Conservation (phyloP, 352 stramenopile genomes). For the Phytophthora boehmeriae region DNA sequence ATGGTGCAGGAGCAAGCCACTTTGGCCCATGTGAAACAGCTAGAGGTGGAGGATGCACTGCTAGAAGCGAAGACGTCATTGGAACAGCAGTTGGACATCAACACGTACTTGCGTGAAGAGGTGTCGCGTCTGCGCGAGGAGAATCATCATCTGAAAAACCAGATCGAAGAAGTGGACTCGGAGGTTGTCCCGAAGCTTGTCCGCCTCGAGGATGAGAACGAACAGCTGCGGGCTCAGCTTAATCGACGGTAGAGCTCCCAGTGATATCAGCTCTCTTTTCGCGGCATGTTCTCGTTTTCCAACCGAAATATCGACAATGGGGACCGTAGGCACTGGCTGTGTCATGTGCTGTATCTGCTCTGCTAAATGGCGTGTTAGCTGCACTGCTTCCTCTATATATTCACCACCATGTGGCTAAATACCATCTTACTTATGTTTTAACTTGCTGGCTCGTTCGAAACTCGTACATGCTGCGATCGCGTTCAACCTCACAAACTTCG, state of each 20-base stretch:
- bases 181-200: slow-evolving; percentile 84
- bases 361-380: slow-evolving; percentile 1
- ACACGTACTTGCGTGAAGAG: slow-evolving; percentile 83
- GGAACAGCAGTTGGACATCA: slow-evolving; percentile 87
- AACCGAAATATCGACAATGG: slow-evolving; percentile 8
- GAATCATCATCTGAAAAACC: slow-evolving; percentile 87
- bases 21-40: slow-evolving; percentile 73
- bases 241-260: slow-evolving; percentile 31
- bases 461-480: too few relatives aligned
- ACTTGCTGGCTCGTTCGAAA: too few relatives aligned
- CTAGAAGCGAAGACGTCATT: slow-evolving; percentile 86
- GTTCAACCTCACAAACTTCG: too few relatives aligned
- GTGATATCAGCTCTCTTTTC: slow-evolving; percentile 1
- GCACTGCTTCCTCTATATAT: slow-evolving; percentile 29
- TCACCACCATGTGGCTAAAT: slow-evolving; percentile 27
- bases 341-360: slow-evolving; percentile 7
- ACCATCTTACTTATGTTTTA: slow-evolving; percentile 17
- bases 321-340: slow-evolving; percentile 4
- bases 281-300: not conserved
- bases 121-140: slow-evolving; percentile 81
- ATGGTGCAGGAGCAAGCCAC: slow-evolving; percentile 88
- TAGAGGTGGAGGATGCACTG: slow-evolving; percentile 85
- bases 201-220: slow-evolving; percentile 86
- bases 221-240: slow-evolving; percentile 57
- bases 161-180: slow-evolving; percentile 87